phyloP scores from a whole-genome alignment of 768 basidiomycete species.

The Tricholomella constricta region DNA sequence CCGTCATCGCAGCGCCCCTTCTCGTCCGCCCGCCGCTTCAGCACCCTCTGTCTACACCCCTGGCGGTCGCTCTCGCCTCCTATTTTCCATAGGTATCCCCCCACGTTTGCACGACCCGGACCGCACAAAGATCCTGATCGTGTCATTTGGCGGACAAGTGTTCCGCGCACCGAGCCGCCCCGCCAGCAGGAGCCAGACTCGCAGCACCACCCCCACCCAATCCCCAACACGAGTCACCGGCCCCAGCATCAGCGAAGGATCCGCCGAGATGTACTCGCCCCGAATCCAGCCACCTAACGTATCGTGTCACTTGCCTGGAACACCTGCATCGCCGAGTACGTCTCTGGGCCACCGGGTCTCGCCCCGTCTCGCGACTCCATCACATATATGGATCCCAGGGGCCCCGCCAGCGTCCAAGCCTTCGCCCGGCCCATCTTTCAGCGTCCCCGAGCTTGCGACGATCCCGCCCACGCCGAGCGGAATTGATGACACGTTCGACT shows the following conservation, averaged over 20 bases:
- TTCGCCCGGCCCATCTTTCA: constrained; percentile 51
- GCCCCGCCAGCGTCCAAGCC: constrained; percentile 52
- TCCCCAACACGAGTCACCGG: constrained; percentile 28
- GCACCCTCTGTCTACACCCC: constrained; percentile 48
- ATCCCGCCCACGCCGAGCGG: constrained; percentile 38
- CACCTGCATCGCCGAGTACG: background rate
- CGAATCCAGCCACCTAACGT: background rate
- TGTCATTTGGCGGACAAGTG: constrained; percentile 81
- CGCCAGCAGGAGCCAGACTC: constrained; percentile 39
- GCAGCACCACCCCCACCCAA: constrained; percentile 23
- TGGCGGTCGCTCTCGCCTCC: constrained; percentile 52
- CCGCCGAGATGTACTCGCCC: constrained; percentile 25
- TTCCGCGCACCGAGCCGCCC: constrained; percentile 56
- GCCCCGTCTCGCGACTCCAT: constrained; percentile 47
- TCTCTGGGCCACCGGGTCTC: constrained; percentile 11
- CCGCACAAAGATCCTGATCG: constrained; percentile 64
- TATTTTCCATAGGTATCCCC: constrained; percentile 63
- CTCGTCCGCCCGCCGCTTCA: constrained; percentile 61
- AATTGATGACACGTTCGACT: constrained; percentile 17
- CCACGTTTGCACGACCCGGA: constrained; percentile 43
- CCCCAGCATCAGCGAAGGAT: constrained; percentile 26
- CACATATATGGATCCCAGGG: constrained; percentile 60
- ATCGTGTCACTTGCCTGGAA: background rate
- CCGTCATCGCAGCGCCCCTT: constrained; percentile 58
- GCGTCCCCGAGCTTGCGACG: constrained; percentile 25